Percentiles rank a stretch among this genome's conserved stretches.
These are phyloP conservation scores for Silene coronaria DNA, from an alignment of 179 eudicot genomes.

Conservation along the genomic window DNA sequence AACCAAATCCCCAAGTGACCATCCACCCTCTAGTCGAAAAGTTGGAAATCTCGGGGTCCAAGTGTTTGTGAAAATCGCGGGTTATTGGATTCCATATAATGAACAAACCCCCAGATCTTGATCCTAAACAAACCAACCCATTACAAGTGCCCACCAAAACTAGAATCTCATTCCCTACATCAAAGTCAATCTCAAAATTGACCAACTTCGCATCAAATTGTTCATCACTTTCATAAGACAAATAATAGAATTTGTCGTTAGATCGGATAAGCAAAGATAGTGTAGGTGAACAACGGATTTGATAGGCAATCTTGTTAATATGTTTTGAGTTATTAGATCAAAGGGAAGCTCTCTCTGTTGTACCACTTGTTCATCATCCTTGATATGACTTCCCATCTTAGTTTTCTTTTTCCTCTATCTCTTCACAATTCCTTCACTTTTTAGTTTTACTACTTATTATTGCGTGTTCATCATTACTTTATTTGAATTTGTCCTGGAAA, in stretches of 20 bases:
- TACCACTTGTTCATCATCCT: no score
- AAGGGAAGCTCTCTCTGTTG: no score
- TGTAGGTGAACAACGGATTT: neutral
- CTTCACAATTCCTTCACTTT: no score
- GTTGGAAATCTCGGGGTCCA: neutral
- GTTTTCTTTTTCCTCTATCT: no score
- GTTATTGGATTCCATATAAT: slow-evolving; percentile 1
- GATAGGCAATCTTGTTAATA: no score
- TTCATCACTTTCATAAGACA: slow-evolving; percentile 1
- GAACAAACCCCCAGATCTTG: neutral
- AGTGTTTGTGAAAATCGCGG: neutral
- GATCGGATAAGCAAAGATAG: neutral
- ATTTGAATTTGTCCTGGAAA: no score
- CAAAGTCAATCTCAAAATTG: neutral
- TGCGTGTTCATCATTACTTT: no score
- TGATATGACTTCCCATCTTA: no score
- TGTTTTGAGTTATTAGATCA: no score
- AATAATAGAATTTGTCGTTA: neutral
- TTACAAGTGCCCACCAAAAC: slow-evolving; percentile 2
- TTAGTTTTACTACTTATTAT: no score
- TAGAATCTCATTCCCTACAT: neutral
- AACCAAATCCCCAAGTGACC: slow-evolving; percentile 14
- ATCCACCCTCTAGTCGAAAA: neutral
- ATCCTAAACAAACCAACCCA: slow-evolving; percentile 17
- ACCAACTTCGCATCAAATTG: neutral